Evolutionary conservation across 306 rosid species (phyloP).

Genomic region (Spatholobus suberectus): DNA sequence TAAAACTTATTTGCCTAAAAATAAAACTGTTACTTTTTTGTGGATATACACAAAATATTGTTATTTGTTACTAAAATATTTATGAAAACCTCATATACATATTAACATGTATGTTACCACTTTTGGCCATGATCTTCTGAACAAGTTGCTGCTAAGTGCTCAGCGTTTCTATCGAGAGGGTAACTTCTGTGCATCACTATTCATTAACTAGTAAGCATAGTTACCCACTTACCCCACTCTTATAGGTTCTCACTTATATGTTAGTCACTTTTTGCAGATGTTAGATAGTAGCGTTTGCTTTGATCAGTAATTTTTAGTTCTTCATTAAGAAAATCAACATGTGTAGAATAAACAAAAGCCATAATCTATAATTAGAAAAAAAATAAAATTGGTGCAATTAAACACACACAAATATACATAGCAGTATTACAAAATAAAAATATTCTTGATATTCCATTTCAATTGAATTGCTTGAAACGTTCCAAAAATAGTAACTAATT

Average conservation of each 20-base stretch:
- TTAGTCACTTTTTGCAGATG: background rate
- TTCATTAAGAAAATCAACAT: background rate
- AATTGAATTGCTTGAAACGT: background rate
- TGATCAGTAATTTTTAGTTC: background rate
- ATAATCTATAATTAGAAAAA: background rate
- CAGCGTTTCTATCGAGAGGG: background rate
- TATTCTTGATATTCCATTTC: background rate
- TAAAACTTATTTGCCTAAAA: no score
- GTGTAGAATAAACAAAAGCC: background rate
- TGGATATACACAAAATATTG: no score
- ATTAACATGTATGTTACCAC: background rate
- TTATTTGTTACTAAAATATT: no score
- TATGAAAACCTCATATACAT: background rate
- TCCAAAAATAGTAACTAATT: background rate
- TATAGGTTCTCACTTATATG: background rate
- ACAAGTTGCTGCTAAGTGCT: background rate
- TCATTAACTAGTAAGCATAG: background rate
- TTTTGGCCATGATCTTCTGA: background rate
- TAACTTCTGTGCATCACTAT: background rate
- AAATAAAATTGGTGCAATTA: no score
- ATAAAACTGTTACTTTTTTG: no score
- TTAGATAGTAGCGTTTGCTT: background rate
- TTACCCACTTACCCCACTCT: background rate
- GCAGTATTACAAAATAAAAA: background rate
- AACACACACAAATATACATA: no score